Evolutionary conservation across 169 alveolate genomes (phyloP).

Genomic region (Plasmodium sp.): DNA sequence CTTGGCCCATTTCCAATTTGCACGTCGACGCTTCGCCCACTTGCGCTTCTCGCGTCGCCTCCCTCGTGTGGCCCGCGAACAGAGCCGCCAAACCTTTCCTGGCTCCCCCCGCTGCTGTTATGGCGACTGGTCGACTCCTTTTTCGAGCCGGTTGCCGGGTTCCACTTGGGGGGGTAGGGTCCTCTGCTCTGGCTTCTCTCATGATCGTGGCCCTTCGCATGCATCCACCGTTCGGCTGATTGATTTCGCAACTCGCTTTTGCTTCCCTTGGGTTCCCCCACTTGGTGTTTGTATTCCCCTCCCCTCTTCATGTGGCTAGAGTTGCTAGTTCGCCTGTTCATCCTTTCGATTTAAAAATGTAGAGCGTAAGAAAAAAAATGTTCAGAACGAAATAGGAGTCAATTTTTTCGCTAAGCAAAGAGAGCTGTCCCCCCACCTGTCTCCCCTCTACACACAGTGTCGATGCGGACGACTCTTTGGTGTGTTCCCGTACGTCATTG

Average conservation of each 20-base stretch:
- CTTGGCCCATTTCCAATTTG: neutral
- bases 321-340: neutral
- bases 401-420: neutral
- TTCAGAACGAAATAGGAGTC: neutral
- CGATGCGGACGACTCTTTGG: neutral
- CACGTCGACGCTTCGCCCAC: neutral
- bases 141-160: neutral
- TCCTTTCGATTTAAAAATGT: neutral
- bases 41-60: neutral
- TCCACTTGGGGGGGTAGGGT: neutral
- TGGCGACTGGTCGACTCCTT: neutral
- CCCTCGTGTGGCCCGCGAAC: neutral
- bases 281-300: neutral
- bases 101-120: neutral
- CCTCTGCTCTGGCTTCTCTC: neutral
- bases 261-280: neutral
- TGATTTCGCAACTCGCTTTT: neutral
- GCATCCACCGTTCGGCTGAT: neutral
- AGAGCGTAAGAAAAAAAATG: neutral
- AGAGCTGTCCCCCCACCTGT: neutral
- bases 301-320: neutral
- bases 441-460: neutral
- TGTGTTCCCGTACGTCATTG: neutral
- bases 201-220: neutral
- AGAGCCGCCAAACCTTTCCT: neutral